Evolutionary conservation across 1,139 yeast genomes (phyloP), one percentile per base, ranked within the genome.

Genomic region (Suhomyces bokatorum): DNA sequence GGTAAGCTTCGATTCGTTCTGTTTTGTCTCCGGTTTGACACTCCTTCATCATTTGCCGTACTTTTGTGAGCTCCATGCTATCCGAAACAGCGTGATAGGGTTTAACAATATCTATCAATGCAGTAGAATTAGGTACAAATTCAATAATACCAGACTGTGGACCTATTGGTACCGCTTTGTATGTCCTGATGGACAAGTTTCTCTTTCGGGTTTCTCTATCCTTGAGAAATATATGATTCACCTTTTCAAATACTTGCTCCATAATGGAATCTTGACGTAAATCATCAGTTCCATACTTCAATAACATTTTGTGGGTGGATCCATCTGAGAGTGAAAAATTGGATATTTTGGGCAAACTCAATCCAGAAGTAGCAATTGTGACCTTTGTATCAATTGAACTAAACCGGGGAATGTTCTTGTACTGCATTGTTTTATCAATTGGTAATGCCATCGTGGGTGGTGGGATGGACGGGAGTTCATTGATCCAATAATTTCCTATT

Each of bases 241-340:
- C 97, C 59, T 90, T 88, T 24, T 77, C 85, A 63, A 95, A 95
- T 1, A 93, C 98, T 60, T 93, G 99, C 60, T 91, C 96, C 99
- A 95, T 95, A 49, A 93, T 88, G 0, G 96, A 87, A 64, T 95
- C 99, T 63, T 95, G 99, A 44, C 99, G 71, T 44, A 93, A 67
- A 64, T 95, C 99, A 64, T 95, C 99, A 6, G 88, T 78, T 4
- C 96, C 91, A 26, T 89, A 87, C 58, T 95, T 95, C 53, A 90
- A 70, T 16, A 93, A 68, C 58, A 85, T 75, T 45, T 71, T 79
- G 47, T 80, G 84, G 0, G 50, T 57, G 0, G 63, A 53, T 0
- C 97, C 98, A 57, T 81, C 77, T 0, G 81, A 70, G 15, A 84
- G 65, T 0, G 46, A 47, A 43, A 87, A 68, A 1, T 70, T 75